Percentiles rank a stretch among this genome's conserved stretches.
Evolutionary conservation across 2,329 filamentous ascomycete species (phyloP).

Genomic region (Apiospora hydei): DNA sequence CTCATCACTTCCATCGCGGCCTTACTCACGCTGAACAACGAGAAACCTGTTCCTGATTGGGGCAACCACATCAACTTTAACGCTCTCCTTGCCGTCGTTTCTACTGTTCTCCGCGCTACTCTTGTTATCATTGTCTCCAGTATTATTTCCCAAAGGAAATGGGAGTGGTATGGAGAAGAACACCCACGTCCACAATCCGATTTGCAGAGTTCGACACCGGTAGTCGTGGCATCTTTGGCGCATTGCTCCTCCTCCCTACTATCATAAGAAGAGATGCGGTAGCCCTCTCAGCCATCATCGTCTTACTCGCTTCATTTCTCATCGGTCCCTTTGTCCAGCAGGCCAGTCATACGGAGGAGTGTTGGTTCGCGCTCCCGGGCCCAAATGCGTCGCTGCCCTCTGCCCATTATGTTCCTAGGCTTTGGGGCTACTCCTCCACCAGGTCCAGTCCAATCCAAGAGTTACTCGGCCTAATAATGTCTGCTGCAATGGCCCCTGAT

Average conservation of each 20-base stretch:
- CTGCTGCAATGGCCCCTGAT: not conserved
- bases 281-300: not conserved
- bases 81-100: not conserved
- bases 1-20: not conserved
- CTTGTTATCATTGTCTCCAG: not conserved
- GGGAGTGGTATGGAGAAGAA: not conserved
- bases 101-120: not conserved
- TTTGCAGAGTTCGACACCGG: conserved; percentile 9
- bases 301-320: conserved; percentile 1
- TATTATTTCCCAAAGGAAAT: conserved; percentile 8
- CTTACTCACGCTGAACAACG: not conserved
- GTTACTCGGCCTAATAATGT: not conserved
- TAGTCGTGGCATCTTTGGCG: not conserved
- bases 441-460: not conserved
- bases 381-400: not conserved
- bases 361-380: not conserved
- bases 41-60: conserved; percentile 5
- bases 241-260: not conserved
- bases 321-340: conserved; percentile 10
- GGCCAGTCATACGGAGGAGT: not conserved
- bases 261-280: not conserved
- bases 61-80: not conserved
- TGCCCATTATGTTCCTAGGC: not conserved
- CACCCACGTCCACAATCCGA: not conserved
- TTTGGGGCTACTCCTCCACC: not conserved